Base-by-base conservation (phyloP, 164 flowering plant genomes). In the Macadamia integrifolia region DNA sequence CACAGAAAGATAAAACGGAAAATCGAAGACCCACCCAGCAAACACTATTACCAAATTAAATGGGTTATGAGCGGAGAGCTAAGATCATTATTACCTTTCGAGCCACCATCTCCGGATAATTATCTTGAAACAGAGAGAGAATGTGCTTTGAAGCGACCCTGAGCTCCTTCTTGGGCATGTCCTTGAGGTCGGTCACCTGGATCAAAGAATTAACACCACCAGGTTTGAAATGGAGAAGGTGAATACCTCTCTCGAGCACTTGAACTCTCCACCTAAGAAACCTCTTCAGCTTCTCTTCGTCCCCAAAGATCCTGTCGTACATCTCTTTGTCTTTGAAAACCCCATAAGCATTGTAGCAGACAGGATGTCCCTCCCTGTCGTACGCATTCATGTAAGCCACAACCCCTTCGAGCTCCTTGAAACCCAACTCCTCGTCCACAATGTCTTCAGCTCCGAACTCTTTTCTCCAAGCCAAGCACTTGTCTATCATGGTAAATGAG, bases 31-130 rank as follows among this genome's bases (percentile, higher is more conserved):
- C 23, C 23, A 23, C 40, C 40, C 40, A 35, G 40, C 40, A 23
- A 23, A 23, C 5, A 2, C 40, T 35, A 35, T 35, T 35, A 35
- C 40, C 40, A 35, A 35, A 35, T 5, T 5, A 35, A 35, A 35
- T 35, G 40, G 23, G 23, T 23, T 23, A 23, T 5, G 40, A 35
- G 40, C 40, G 40, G 5, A 35, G 40, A 35, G 23, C 23, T 23
- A 23, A 23, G 23, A 23, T 23, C 23, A 30, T 23, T 4, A 40
- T 55, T 64, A 93, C 98, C 96, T 93, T 90, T 2, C 87, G 80
- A 66, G 98, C 99, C 3, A 95, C 99, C 90, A 95, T 78, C 76
- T 95, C 99, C 28, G 99, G 99, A 69, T 95, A 95, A 76, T 95
- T 95, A 61, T 95, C 99, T 61, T 95, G 99, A 62, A 95, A 92